Evolutionary conservation across 2,329 filamentous ascomycete genomes (phyloP), one percentile per base, ranked within the genome.

Genomic region (Zarea fungicola): DNA sequence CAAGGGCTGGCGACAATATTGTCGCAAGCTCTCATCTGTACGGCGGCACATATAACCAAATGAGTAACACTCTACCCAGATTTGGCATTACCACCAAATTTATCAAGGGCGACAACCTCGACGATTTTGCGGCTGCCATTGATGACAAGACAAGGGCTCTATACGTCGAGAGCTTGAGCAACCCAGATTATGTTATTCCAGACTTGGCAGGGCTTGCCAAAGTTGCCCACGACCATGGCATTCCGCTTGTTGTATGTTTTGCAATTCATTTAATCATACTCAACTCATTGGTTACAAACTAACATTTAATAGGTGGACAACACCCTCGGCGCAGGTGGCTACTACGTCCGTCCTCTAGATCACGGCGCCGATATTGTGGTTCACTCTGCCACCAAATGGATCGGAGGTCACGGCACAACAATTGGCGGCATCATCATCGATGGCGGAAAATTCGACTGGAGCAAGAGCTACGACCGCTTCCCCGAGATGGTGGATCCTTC

Each of bases 341-440:
- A 88, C 76, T 95, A 89, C 66, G 75, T 85, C 57, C 83, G 86
- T 6, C 91, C 91, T 34, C 92, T 96, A 60, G 84, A 91, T 19
- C 87, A 95, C 67, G 91, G 91, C 48, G 91, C 88, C 55, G 91
- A 96, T 63, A 96, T 96, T 52, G 85, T 96, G 45, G 88, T 96
- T 21, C 90, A 96, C 76, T 93, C 87, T 31, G 90, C 90, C 10
- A 96, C 91, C 51, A 96, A 96, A 70, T 96, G 91, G 91, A 96
- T 97, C 54, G 91, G 91, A 49, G 91, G 91, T 34, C 92, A 97
- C 68, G 92, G 91, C 53, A 95, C 91, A 32, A 96, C 91, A 21
- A 87, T 96, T 56, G 91, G 79, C 50, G 91, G 91, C 53, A 79
- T 96, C 36, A 79, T 96, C 28, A 75, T 96, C 55, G 91, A 96